A percentile compares a stretch with the other conserved stretches of the same genome.
phyloP scores from a whole-genome alignment of 2,329 filamentous ascomycete genomes.

The Ceratocystis colombiana region DNA sequence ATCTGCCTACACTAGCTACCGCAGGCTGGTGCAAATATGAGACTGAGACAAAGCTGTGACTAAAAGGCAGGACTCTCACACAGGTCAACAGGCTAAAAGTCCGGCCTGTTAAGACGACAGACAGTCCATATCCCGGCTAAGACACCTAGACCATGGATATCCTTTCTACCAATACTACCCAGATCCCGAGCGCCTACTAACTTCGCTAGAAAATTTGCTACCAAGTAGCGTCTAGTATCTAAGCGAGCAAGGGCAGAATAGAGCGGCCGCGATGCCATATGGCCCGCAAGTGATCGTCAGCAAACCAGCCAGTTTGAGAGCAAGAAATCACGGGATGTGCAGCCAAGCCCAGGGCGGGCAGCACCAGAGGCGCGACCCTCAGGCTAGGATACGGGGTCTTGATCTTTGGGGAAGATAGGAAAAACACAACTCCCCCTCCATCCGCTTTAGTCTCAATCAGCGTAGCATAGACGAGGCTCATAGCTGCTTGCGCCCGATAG shows the following conservation, averaged over 20 bases:
- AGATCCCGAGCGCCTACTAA: neutral
- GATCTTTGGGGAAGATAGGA: neutral
- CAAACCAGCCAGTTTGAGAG: neutral
- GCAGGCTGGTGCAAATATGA: neutral
- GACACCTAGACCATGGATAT: neutral
- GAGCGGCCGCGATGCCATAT: conserved; percentile 3
- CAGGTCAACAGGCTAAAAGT: too few relatives aligned
- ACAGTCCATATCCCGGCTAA: neutral
- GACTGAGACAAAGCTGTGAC: neutral
- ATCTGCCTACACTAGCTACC: too few relatives aligned
- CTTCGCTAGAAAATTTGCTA: neutral
- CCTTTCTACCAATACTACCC: neutral
- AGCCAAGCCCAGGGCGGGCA: neutral
- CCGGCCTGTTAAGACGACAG: neutral
- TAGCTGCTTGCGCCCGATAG: neutral
- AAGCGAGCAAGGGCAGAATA: neutral
- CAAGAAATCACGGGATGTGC: neutral
- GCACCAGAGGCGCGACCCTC: neutral
- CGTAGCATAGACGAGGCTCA: neutral
- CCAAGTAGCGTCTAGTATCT: neutral
- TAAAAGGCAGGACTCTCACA: neutral
- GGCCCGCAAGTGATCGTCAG: neutral
- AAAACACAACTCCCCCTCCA: neutral
- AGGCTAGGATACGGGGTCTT: neutral
- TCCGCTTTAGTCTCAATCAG: neutral